Conservation (phyloP, 2,329 filamentous ascomycete species). For the Tolypocladium tropicale region DNA sequence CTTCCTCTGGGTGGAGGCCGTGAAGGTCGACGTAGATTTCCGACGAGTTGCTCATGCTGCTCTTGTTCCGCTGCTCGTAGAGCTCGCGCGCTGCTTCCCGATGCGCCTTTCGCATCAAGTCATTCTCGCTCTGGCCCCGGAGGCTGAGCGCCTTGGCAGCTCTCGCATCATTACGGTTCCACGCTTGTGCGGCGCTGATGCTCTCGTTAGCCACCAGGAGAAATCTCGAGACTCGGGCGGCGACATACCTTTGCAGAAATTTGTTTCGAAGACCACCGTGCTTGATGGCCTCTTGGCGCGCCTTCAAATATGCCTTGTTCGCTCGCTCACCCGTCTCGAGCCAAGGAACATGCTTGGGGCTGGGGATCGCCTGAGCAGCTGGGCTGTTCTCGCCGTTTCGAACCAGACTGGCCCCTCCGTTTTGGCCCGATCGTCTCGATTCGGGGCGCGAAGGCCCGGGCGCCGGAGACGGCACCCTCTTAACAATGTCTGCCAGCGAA, state of each 20-base stretch:
- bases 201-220: constrained; percentile 1
- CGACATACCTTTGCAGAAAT: constrained; percentile 75
- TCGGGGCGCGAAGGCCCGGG: constrained; percentile 50
- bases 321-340: constrained; percentile 83
- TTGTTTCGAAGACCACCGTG: constrained; percentile 95
- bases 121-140: constrained; percentile 91
- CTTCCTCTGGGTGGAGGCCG: constrained; percentile 96
- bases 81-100: constrained; percentile 84
- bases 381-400: constrained; percentile 67
- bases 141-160: constrained; percentile 92
- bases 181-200: constrained; percentile 81
- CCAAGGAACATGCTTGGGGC: constrained; percentile 91
- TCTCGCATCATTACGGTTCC: constrained; percentile 95
- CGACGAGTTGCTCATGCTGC: constrained; percentile 38
- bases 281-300: constrained; percentile 90
- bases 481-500: constrained; percentile 87
- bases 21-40: constrained; percentile 95
- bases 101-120: constrained; percentile 93
- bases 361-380: constrained; percentile 72
- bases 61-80: constrained; percentile 87
- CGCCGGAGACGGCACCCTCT: constrained; percentile 82
- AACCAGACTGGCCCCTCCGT: constrained; percentile 54
- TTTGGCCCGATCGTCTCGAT: constrained; percentile 48
- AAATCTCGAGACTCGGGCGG: neutral
- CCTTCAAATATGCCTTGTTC: constrained; percentile 91